phyloP scores from a whole-genome alignment of 805 yeast genomes.

The Trichomonascus vanleenenianus region DNA sequence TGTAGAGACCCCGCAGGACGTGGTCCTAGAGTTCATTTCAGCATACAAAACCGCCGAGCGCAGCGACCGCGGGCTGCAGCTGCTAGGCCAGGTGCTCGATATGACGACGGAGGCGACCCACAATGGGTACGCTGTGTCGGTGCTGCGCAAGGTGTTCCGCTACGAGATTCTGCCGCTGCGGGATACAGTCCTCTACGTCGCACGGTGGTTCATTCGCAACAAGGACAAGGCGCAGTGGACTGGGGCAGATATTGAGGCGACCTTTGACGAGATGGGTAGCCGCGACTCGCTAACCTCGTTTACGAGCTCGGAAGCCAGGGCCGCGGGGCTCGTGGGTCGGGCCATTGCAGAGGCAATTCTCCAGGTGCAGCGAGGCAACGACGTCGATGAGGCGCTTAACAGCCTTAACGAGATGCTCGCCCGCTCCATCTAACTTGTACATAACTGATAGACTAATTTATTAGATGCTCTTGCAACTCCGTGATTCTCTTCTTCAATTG shows the following conservation, averaged over 20 bases:
- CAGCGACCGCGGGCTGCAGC: constrained; percentile 10
- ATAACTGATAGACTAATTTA: neutral
- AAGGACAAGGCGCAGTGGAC: constrained; percentile 11
- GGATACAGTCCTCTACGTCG: constrained; percentile 7
- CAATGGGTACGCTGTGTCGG: constrained; percentile 8
- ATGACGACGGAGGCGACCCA: constrained; percentile 7
- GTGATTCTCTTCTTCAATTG: no score
- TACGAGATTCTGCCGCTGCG: constrained; percentile 15
- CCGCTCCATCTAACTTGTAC: neutral
- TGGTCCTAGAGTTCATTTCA: constrained; percentile 20
- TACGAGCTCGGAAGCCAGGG: constrained; percentile 8
- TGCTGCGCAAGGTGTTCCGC: constrained; percentile 11
- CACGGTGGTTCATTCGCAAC: constrained; percentile 13
- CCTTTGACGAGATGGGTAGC: constrained; percentile 13
- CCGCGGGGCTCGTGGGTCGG: constrained; percentile 13
- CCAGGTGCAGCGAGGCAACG: constrained; percentile 12
- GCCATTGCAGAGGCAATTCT: constrained; percentile 12
- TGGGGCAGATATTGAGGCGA: constrained; percentile 11
- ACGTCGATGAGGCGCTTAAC: constrained; percentile 12
- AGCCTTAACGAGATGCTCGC: constrained; percentile 3
- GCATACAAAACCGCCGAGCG: constrained; percentile 15
- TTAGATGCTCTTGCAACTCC: no score
- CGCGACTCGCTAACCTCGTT: constrained; percentile 8
- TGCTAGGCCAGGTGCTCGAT: constrained; percentile 14
- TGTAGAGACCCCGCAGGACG: constrained; percentile 9